Base-by-base conservation (phyloP, 2,329 filamentous ascomycete genomes). In the Pestalotiopsis sp. region DNA sequence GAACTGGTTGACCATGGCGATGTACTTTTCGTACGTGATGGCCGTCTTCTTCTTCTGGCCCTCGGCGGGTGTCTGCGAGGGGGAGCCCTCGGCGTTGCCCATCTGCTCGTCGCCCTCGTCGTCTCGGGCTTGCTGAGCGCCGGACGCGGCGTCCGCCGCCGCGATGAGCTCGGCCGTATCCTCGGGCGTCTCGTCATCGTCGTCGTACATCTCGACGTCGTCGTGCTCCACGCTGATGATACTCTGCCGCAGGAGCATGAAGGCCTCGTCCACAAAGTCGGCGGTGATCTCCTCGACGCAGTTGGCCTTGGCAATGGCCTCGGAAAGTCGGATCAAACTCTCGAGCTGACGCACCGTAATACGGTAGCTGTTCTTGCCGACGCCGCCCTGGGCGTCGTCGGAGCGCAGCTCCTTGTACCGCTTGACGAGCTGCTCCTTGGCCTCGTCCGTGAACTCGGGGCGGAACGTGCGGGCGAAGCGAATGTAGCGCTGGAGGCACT, bases 211-310 rank as follows among this genome's bases (percentile, higher is more conserved):
- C 77, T 98, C 95, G 17, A 99, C 91, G 75, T 99, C 96, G 75
- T 99, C 96, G 77, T 98, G 96, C 81, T 99, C 96, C 31, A 99
- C 96, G 1, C 93, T 96, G 76, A 99, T 98, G 79, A 99, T 99
- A 80, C 93, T 96, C 81, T 98, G 95, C 57, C 94, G 87, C 13
- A 99, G 88, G 11, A 99, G 87, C 74, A 96, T 94, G 80, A 92
- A 98, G 0, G 95, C 96, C 81, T 99, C 96, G 56, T 92, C 88
- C 17, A 99, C 96, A 81, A 98, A 97, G 0, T 89, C 88, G 1
- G 92, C 87, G 0, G 90, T 91, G 70, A 99, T 92, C 72, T 98
- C 94, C 75, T 95, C 93, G 14, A 97, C 94, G 78, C 96, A 99
- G 78, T 97, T 98, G 69, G 94, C 94, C 82, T 98, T 98, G 69